These are phyloP conservation scores for Blumeria graminis DNA, from an alignment of 2,329 filamentous ascomycete genomes.

Conservation along the genomic window DNA sequence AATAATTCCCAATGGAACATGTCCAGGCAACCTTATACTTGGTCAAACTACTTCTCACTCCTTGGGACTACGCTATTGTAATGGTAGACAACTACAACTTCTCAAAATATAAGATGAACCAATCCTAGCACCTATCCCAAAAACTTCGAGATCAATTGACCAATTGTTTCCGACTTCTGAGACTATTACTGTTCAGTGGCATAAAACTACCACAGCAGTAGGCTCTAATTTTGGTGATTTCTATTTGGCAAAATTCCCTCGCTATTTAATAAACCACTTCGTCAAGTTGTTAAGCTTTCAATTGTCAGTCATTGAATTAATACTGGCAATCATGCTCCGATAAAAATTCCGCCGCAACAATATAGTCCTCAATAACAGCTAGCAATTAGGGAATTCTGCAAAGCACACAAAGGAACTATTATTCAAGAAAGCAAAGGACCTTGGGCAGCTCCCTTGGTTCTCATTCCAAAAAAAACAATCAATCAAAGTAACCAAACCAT, in stretches of 20 bases:
- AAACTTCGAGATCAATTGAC: no score
- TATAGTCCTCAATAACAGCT: not conserved
- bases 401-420: not conserved
- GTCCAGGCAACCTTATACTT: not conserved
- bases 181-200: not conserved
- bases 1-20: not conserved
- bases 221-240: not conserved
- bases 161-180: not conserved
- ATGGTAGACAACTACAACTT: not conserved
- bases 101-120: not conserved
- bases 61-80: not conserved
- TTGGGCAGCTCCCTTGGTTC: not conserved
- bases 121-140: no score
- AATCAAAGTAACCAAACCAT: not conserved
- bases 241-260: not conserved
- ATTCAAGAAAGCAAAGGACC: not conserved
- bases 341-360: no score
- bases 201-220: not conserved
- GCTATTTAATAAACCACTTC: no score
- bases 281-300: no score
- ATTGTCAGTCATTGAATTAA: no score
- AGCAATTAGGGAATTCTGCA: not conserved
- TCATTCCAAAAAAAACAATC: not conserved
- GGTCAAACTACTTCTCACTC: not conserved
- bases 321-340: no score